Base-by-base conservation (phyloP, 169 alveolate genomes). In the Plasmodium adleri region DNA sequence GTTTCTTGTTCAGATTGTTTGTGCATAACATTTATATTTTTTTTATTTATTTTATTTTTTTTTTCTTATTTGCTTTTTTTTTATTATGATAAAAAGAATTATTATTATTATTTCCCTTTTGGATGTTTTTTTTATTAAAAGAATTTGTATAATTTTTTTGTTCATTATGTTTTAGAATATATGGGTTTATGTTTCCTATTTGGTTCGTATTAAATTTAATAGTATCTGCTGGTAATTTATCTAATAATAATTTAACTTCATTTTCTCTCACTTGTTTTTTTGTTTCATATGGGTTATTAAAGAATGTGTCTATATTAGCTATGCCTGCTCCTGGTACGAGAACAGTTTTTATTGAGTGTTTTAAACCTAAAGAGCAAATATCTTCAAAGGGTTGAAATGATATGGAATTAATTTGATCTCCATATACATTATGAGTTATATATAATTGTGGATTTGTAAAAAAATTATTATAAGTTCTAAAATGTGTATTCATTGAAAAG, bases 311-410 rank as follows among this genome's bases (percentile, higher is more conserved):
- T 74, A 96, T 97, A 91, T 97, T 97, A 13, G 99, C 98, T 60
- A 93, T 88, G 3, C 99, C 99, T 26, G 98, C 89, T 10, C 99
- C 99, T 0, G 99, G 99, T 8, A 98, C 95, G n/a, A 98, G 75
- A 12, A 97, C 91, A 7, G 98, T 93, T 50, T 96, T 94, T 60
- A 96, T 93, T 1, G 99, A 99, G 43, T 71, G 66, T n/a, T 80
- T 88, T n/a, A 96, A 93, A 9, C 99, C 99, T 32, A 96, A 93
- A n/a, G 99, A 98, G 12, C 98, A 90, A 68, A 97, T 96, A 93
- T 98, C 99, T 95, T 98, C 99, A 91, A 92, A 98, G 12, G 98
- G 98, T 59, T 97, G 97, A 92, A 97, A 98, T 62, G 95, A 80
- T 52, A 95, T 71, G 22, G 96, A 95, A 71, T 90, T 92, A 8